These are phyloP conservation scores for Dactylis glomerata DNA, from an alignment of 176 grass and related monocot genomes.

Conservation along the genomic window DNA sequence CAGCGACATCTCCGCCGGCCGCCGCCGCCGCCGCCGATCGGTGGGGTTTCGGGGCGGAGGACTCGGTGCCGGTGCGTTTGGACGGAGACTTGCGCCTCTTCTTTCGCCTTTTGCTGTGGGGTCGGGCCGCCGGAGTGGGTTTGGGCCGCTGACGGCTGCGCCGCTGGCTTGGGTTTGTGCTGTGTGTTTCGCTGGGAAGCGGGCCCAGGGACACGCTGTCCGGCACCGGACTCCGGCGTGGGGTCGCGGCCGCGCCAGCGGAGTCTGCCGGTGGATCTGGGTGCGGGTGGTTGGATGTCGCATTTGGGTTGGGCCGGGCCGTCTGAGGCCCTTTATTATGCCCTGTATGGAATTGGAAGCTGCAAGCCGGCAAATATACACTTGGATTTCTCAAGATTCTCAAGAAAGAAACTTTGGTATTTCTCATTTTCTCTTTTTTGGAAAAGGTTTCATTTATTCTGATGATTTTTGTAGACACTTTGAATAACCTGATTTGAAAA, in stretches of 20 bases:
- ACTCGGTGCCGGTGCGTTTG: background rate
- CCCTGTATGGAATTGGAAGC: background rate
- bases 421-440: too few species aligned
- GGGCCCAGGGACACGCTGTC: slow-evolving; percentile 15
- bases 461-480: too few species aligned
- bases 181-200: background rate
- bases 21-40: slow-evolving; percentile 35
- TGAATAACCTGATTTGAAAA: too few species aligned
- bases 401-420: too few species aligned
- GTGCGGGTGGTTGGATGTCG: background rate
- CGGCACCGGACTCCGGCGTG: background rate
- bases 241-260: slow-evolving; percentile 1
- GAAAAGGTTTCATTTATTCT: too few species aligned
- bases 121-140: background rate
- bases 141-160: background rate
- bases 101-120: background rate
- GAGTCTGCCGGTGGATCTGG: background rate
- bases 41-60: slow-evolving; percentile 23
- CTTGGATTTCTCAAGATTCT: background rate
- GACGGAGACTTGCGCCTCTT: background rate
- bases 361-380: background rate
- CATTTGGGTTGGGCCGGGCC: background rate
- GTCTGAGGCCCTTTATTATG: background rate
- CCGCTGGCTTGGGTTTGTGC: slow-evolving; percentile 14
- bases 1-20: slow-evolving; percentile 69